Conservation (phyloP, 352 stramenopile genomes). For the Phytophthora melonis region DNA sequence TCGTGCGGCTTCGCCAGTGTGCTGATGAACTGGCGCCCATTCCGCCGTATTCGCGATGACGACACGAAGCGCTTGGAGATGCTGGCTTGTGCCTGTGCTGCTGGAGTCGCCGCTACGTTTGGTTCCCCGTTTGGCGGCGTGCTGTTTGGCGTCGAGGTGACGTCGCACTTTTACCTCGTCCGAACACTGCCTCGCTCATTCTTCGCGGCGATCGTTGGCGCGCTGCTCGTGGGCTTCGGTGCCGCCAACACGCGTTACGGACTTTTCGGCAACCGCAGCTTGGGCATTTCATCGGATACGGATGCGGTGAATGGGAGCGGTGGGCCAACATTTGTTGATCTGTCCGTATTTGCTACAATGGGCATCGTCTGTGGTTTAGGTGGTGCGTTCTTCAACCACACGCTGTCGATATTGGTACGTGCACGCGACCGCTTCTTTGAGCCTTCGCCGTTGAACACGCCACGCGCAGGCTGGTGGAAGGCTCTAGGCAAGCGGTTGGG, state of each 20-base stretch:
- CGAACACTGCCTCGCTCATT: constrained; percentile 81
- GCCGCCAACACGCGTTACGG: constrained; percentile 72
- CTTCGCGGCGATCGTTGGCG: constrained; percentile 83
- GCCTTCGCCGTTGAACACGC: constrained; percentile 13
- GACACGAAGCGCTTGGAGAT: constrained; percentile 86
- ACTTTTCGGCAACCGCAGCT: constrained; percentile 75
- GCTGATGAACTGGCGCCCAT: constrained; percentile 76
- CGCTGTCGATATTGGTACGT: constrained; percentile 71
- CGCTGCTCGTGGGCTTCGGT: constrained; percentile 71
- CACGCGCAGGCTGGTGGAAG: constrained; percentile 44
- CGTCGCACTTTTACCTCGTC: constrained; percentile 87
- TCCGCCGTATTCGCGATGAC: constrained; percentile 80
- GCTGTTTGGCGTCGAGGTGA: constrained; percentile 88
- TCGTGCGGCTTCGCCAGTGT: constrained; percentile 82
- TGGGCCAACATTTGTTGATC: constrained; percentile 57
- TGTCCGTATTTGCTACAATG: constrained; percentile 71
- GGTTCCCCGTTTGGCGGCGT: constrained; percentile 88
- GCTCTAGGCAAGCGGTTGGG: constrained; percentile 68
- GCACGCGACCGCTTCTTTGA: constrained; percentile 62
- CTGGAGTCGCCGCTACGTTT: constrained; percentile 89
- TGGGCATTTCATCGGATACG: constrained; percentile 62
- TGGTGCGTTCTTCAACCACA: constrained; percentile 76
- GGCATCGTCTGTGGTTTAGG: constrained; percentile 75
- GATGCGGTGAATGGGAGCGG: constrained; percentile 51
- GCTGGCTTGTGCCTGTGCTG: constrained; percentile 81